Base-by-base conservation (phyloP, 1,139 yeast species). In the Yamadazyma jaroonii region DNA sequence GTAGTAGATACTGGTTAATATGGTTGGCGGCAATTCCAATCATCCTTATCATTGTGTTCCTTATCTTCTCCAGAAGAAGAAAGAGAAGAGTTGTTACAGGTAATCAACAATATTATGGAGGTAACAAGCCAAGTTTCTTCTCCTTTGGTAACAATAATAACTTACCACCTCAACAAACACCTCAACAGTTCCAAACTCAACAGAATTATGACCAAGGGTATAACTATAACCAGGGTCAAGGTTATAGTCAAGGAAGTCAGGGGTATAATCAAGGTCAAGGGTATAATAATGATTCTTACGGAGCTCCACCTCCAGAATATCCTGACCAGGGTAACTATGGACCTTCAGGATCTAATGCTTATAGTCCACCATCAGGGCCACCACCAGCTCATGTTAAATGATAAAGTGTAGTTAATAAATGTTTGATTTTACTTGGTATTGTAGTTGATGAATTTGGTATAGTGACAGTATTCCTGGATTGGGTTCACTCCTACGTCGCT, bases 361-460 rank as follows among this genome's bases (percentile, higher is more conserved):
- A 32, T 28, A 17, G 37, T 4, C 34, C 48, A 24, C 50, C 50
- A 11, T 3, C 38, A 1, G 50, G 49, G 8, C 51, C 51, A 6
- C 51, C 51, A 15, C 48, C 51, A n/a, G 49, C 47, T 15, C 50
- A 47, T 29, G 38, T 34, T 9, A 47, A 44, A 40, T 24, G n/a
- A n/a, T n/a, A n/a, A n/a, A n/a, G n/a, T n/a, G 20, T 17, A 17
- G 20, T 17, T 17, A 17, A 17, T 17, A 17, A 17, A 17, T 17
- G 6, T 17, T 17, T 17, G 20, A 17, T 17, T 17, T 17, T 17
- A 17, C 6, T 17, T 17, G 20, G 6, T 17, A 4, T 17, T 17
- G 4, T 17, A 17, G 20, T 17, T 17, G 20, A 17, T n/a, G n/a
- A n/a, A n/a, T n/a, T n/a, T n/a, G n/a, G n/a, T n/a, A n/a, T n/a